Conservation (phyloP, 2,329 filamentous ascomycete species). For the Kalmusia sp. region DNA sequence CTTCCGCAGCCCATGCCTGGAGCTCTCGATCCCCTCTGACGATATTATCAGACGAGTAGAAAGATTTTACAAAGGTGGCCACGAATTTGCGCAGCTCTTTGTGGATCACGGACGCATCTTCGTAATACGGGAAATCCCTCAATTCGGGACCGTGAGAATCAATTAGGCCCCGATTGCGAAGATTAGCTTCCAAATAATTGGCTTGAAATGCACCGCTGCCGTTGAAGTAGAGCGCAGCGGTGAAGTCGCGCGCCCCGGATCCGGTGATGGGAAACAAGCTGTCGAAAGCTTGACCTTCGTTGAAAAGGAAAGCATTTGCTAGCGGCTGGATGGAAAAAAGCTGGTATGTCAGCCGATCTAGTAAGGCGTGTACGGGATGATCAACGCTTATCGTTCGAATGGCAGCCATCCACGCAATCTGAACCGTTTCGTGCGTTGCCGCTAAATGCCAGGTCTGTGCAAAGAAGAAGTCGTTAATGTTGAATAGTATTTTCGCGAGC, state of each 20-base stretch:
- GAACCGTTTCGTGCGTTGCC: conserved; percentile 52
- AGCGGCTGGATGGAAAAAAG: conserved; percentile 30
- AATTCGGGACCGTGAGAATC: conserved; percentile 47
- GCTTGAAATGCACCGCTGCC: conserved; percentile 42
- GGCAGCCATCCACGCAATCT: conserved; percentile 55
- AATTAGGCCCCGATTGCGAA: conserved; percentile 52
- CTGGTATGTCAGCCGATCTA: conserved; percentile 24
- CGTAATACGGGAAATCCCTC: conserved; percentile 54
- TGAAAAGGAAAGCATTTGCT: conserved; percentile 33
- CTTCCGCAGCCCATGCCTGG: conserved; percentile 50
- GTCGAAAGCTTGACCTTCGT: conserved; percentile 37
- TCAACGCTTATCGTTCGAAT: conserved; percentile 54
- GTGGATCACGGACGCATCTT: conserved; percentile 51
- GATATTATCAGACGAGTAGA: conserved; percentile 47
- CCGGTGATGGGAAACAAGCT: conserved; percentile 42
- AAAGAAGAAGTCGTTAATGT: conserved; percentile 57
- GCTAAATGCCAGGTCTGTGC: conserved; percentile 54
- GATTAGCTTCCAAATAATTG: conserved; percentile 51
- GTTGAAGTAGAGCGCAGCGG: conserved; percentile 19
- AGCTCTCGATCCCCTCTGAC: conserved; percentile 51
- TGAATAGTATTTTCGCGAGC: conserved; percentile 59
- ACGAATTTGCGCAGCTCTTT: conserved; percentile 50
- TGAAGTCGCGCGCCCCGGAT: conserved; percentile 33
- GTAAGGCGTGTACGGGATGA: conserved; percentile 53
- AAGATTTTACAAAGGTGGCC: conserved; percentile 52